A percentile compares a stretch with the other conserved stretches of the same genome.
These are phyloP conservation scores for Kwoniella botswanensis DNA, from an alignment of 768 basidiomycete genomes.

Conservation along the genomic window DNA sequence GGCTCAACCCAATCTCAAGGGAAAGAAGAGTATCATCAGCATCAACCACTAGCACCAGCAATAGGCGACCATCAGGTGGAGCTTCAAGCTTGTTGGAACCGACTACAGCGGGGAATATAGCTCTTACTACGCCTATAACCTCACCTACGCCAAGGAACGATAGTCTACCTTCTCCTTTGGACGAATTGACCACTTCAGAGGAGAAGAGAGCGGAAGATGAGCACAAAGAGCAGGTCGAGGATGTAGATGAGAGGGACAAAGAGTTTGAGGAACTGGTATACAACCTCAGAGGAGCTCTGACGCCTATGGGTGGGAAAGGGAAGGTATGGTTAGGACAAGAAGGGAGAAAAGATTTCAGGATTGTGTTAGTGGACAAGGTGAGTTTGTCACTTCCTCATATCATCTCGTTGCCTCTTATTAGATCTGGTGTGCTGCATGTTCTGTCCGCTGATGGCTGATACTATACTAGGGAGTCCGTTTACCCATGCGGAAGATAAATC, in stretches of 20 bases:
- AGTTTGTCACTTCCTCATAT: slow-evolving; percentile 26
- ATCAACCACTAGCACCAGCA: slow-evolving; percentile 20
- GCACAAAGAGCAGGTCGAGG: background rate
- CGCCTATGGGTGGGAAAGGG: slow-evolving; percentile 36
- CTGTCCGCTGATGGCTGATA: background rate
- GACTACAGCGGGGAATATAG: background rate
- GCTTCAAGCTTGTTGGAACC: slow-evolving; percentile 24
- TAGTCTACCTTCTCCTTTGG: slow-evolving; percentile 10
- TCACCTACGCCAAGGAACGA: slow-evolving; percentile 25
- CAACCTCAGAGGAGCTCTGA: slow-evolving; percentile 43
- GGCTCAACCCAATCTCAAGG: slow-evolving; percentile 54
- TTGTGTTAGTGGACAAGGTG: slow-evolving; percentile 81
- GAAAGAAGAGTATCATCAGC: slow-evolving; percentile 23
- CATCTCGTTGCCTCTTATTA: background rate
- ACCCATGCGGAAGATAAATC: slow-evolving; percentile 77
- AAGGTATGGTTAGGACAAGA: slow-evolving; percentile 46
- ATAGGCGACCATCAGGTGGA: slow-evolving; percentile 20
- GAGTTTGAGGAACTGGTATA: slow-evolving; percentile 48
- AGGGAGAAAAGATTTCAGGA: slow-evolving; percentile 67
- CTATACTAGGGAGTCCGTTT: slow-evolving; percentile 69
- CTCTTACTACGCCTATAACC: slow-evolving; percentile 29
- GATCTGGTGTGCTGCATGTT: background rate
- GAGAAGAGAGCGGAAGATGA: slow-evolving; percentile 1
- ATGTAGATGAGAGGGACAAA: slow-evolving; percentile 29
- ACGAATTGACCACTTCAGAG: background rate